These are phyloP conservation scores for Vigna unguiculata DNA, from an alignment of 306 rosid species.

Conservation along the genomic window DNA sequence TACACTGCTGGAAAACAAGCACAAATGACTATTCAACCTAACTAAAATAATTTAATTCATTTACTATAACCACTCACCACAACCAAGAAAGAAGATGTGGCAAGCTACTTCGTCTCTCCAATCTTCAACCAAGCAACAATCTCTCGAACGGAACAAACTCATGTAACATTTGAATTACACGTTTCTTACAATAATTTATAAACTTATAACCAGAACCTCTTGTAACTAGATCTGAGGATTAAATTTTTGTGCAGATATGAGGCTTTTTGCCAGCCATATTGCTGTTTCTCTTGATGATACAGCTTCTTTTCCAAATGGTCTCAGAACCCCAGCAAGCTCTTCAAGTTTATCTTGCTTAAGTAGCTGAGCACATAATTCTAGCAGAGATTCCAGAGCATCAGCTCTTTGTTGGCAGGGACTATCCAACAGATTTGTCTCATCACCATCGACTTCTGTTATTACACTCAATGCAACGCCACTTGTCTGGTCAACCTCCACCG, in stretches of 20 bases:
- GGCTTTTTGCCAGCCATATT: conserved; percentile 90
- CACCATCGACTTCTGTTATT: conserved; percentile 44
- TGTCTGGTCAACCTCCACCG: conserved; percentile 34
- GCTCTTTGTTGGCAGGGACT: conserved; percentile 78
- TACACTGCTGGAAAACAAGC: not conserved
- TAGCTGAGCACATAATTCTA: conserved; percentile 85
- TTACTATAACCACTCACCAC: conserved; percentile 37
- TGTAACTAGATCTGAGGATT: conserved; percentile 59
- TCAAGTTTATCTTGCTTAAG: conserved; percentile 89
- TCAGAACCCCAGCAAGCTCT: conserved; percentile 85
- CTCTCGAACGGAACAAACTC: conserved; percentile 47
- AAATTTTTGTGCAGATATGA: conserved; percentile 73
- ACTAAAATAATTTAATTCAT: conserved; percentile 37
- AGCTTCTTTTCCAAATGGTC: conserved; percentile 81
- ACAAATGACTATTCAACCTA: conserved; percentile 1
- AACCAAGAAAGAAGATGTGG: conserved; percentile 47
- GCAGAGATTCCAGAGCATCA: conserved; percentile 84
- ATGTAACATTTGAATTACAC: conserved; percentile 45
- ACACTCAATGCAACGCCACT: conserved; percentile 41
- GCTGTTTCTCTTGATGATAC: conserved; percentile 95
- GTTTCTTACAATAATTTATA: conserved; percentile 47
- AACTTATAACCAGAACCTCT: conserved; percentile 38
- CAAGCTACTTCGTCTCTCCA: conserved; percentile 44
- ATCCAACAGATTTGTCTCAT: conserved; percentile 52
- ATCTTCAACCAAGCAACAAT: conserved; percentile 57